These are phyloP conservation scores for Singerocomus rubriflavus DNA, from an alignment of 1,284 basidiomycete species.

Conservation along the genomic window DNA sequence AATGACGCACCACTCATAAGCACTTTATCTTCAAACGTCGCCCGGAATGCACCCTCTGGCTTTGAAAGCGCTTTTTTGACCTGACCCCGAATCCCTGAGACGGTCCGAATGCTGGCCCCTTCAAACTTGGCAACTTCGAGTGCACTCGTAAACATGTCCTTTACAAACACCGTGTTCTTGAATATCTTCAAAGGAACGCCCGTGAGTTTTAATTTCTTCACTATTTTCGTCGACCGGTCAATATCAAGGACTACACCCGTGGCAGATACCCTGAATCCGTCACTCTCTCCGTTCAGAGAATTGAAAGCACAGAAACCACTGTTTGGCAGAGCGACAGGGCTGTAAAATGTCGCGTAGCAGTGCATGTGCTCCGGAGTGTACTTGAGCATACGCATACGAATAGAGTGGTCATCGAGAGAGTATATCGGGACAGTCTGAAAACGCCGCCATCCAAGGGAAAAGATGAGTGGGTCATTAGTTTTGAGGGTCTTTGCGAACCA, in stretches of 20 bases:
- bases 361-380: constrained; percentile 99
- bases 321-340: constrained; percentile 88
- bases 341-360: constrained; percentile 96
- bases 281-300: constrained; percentile 61
- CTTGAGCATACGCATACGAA: constrained; percentile 98
- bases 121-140: constrained; percentile 99
- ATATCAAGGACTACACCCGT: constrained; percentile 95
- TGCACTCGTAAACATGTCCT: constrained; percentile 93
- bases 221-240: constrained; percentile 89
- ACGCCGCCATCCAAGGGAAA: constrained; percentile 94
- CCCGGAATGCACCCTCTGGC: constrained; percentile 93
- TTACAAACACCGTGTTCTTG: constrained; percentile 99
- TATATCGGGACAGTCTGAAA: constrained; percentile 97
- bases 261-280: constrained; percentile 88
- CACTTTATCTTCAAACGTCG: constrained; percentile 98
- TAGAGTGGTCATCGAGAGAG: constrained; percentile 94
- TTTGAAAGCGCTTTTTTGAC: constrained; percentile 94
- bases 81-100: constrained; percentile 94
- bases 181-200: constrained; percentile 95
- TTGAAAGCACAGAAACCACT: constrained; percentile 99
- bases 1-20: constrained; percentile 77
- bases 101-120: constrained; percentile 92
- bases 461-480: constrained; percentile 95
- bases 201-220: constrained; percentile 98
- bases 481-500: constrained; percentile 95